phyloP scores from a whole-genome alignment of 495 filamentous ascomycete genomes.

The Bacidia rubella region DNA sequence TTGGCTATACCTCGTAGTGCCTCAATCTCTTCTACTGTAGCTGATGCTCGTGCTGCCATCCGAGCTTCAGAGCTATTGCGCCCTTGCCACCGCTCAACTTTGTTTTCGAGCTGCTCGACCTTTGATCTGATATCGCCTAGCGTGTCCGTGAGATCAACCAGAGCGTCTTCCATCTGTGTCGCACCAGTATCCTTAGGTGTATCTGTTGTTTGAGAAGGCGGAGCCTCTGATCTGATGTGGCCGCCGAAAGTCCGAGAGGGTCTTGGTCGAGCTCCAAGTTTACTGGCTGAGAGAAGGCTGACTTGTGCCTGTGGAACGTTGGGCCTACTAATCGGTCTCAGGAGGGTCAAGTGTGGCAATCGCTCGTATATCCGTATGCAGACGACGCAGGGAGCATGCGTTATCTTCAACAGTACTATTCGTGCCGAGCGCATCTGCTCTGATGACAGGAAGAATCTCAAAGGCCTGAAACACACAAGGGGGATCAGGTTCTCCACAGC shows the following conservation, averaged over 20 bases:
- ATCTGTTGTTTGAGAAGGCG: conserved; percentile 15
- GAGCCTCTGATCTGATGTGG: conserved; percentile 17
- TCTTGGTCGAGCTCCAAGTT: neutral
- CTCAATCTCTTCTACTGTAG: neutral
- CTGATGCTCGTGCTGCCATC: neutral
- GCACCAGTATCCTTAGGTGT: neutral
- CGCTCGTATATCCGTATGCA: conserved; percentile 48
- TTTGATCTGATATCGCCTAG: conserved; percentile 21
- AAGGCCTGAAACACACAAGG: conserved; percentile 66
- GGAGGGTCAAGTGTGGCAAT: neutral
- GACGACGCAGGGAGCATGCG: conserved; percentile 50
- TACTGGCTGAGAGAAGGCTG: neutral
- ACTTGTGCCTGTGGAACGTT: neutral
- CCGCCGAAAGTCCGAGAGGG: conserved; percentile 8
- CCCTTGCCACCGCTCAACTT: neutral
- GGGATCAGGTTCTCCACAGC: conserved; percentile 63
- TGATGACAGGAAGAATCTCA: conserved; percentile 62
- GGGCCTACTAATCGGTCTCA: neutral
- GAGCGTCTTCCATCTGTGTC: conserved; percentile 17
- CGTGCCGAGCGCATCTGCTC: conserved; percentile 57
- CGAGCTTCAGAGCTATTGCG: neutral
- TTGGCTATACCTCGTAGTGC: neutral
- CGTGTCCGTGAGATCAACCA: conserved; percentile 17
- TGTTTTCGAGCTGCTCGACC: conserved; percentile 17
- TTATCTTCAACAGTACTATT: conserved; percentile 64